Evolutionary conservation across 2,329 filamentous ascomycete species (phyloP).

Genomic region (Ophiocordyceps robertsii): DNA sequence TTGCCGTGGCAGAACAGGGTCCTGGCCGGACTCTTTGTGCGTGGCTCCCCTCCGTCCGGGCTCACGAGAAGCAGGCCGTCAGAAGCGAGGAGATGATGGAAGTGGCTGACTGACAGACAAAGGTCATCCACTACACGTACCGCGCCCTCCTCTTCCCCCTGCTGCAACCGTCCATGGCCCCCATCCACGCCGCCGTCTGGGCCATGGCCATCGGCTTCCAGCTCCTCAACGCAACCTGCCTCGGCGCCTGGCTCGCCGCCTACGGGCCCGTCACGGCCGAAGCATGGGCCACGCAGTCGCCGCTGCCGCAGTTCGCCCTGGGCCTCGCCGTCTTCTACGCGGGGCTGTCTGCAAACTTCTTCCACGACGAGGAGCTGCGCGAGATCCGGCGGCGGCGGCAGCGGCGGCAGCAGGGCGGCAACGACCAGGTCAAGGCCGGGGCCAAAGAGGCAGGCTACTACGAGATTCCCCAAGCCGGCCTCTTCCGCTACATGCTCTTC

Average conservation of each 20-base stretch:
- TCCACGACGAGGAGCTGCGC: conserved; percentile 79
- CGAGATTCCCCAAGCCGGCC: conserved; percentile 67
- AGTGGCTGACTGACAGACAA: no score
- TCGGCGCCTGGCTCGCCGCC: conserved; percentile 71
- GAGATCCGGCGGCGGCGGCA: conserved; percentile 64
- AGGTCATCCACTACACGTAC: conserved; percentile 82
- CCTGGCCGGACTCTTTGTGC: conserved; percentile 53
- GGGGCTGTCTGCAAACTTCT: conserved; percentile 69
- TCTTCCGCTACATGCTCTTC: conserved; percentile 74
- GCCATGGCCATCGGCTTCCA: conserved; percentile 58
- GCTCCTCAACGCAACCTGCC: conserved; percentile 60
- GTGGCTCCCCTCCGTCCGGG: conserved; percentile 12
- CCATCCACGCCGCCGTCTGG: conserved; percentile 63
- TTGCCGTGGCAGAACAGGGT: conserved; percentile 69
- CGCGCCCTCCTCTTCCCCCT: conserved; percentile 74
- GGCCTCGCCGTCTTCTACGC: conserved; percentile 66
- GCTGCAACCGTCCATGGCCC: conserved; percentile 83
- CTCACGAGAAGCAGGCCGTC: not conserved
- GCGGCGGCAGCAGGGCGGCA: conserved; percentile 33
- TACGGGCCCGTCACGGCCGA: conserved; percentile 55
- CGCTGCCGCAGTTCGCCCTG: conserved; percentile 34
- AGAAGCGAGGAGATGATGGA: no score
- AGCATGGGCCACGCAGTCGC: conserved; percentile 30
- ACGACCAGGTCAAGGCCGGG: conserved; percentile 6
- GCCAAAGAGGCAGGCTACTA: conserved; percentile 53